Evolutionary conservation across 2,329 filamentous ascomycete species (phyloP).

Genomic region (Calonectria leucothoes): DNA sequence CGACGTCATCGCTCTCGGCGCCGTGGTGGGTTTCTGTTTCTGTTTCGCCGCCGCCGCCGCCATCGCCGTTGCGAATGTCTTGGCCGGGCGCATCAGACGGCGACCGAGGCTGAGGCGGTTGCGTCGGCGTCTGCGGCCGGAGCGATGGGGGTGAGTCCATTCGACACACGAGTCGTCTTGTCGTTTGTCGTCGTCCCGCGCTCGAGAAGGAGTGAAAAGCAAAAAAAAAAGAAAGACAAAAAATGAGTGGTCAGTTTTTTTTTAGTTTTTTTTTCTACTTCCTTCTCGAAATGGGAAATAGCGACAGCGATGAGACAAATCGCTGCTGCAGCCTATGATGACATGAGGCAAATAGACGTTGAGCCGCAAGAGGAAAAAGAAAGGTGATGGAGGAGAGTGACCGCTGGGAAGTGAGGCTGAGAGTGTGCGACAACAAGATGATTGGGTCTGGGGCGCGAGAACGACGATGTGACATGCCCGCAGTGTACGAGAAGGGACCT

Average conservation of each 20-base stretch:
- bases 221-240: neutral
- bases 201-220: neutral
- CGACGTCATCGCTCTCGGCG: constrained; percentile 2
- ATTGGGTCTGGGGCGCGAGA: constrained; percentile 3
- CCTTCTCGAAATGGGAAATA: neutral
- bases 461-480: constrained; percentile 2
- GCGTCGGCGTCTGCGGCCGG: constrained; percentile 6
- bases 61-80: neutral
- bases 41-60: neutral
- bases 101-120: neutral
- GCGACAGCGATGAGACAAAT: neutral
- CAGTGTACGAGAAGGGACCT: neutral
- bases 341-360: constrained; percentile 18
- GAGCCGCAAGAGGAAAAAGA: neutral
- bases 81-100: neutral
- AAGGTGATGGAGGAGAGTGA: neutral
- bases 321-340: neutral
- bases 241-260: constrained; percentile 8
- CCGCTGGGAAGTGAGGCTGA: constrained; percentile 17
- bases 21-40: neutral
- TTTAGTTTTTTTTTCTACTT: neutral
- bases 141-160: constrained; percentile 21
- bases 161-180: neutral
- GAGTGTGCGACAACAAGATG: constrained; percentile 8
- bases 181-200: neutral